Percentiles rank a stretch among this genome's conserved stretches.
Conservation (phyloP, 1,284 basidiomycete genomes). For the Acaromyces ingoldii region DNA sequence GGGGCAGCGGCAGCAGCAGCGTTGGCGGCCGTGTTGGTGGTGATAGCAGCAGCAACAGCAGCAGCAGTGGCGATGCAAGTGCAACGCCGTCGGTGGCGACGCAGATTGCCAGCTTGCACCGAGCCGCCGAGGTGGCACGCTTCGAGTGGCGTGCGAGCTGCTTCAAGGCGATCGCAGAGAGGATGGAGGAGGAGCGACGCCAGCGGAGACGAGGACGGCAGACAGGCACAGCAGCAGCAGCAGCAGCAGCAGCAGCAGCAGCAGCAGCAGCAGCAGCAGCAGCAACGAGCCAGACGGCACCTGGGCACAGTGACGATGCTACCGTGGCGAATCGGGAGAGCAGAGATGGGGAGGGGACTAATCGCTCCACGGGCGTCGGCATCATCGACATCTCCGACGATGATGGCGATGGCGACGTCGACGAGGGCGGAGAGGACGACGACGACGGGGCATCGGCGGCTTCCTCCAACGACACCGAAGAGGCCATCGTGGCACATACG, state of each 20-base stretch:
- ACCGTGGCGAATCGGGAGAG: background rate
- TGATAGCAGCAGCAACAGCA: no score
- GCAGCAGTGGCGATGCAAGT: no score
- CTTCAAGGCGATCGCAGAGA: no score
- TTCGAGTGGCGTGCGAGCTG: slow-evolving; percentile 7
- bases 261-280: background rate
- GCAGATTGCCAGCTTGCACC: slow-evolving; percentile 9
- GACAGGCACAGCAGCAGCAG: background rate
- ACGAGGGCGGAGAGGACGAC: background rate
- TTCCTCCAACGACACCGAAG: background rate
- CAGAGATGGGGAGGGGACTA: background rate
- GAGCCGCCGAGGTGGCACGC: slow-evolving; percentile 6
- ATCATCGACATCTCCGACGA: background rate
- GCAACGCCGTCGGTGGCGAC: background rate
- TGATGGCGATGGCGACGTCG: background rate
- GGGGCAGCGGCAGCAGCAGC: no score
- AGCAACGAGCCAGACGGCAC: no score
- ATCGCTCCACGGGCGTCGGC: background rate
- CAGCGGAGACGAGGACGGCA: background rate
- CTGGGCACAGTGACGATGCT: background rate
- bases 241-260: background rate
- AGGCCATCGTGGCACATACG: background rate
- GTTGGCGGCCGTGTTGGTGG: no score
- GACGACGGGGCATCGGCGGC: no score
- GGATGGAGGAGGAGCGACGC: background rate